Evolutionary conservation across 352 stramenopile genomes (phyloP), one percentile per base, ranked within the genome.

Genomic region (Phytophthora uliginosa): DNA sequence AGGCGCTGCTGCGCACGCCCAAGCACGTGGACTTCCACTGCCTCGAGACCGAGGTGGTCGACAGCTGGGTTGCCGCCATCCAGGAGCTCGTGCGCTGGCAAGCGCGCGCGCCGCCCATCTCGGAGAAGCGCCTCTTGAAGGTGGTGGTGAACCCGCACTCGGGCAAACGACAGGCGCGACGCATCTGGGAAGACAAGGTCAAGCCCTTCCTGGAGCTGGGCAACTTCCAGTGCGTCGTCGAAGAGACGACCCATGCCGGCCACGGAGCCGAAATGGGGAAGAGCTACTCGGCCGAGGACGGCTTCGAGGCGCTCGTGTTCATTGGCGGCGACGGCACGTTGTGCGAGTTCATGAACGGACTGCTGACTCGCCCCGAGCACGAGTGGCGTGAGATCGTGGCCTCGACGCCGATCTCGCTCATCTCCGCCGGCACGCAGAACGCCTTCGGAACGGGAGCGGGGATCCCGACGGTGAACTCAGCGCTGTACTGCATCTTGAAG

Each of bases 41-140:
- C 42, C 61, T 81, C 15, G 69, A 83, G 67, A 71, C 80, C 31
- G 69, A 76, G 0, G 75, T 92, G 12, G 65, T 85, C 5, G 69
- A 82, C 22, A 80, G 76, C 56, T 95, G 88, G 88, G 76, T 94
- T 28, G 68, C 69, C 2, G 76, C 84, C 31, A 91, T 95, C 40
- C 88, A 95, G 66, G 88, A 95, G 57, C 84, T 95, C 7, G 88
- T 95, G 56, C 86, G 88, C 58, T 95, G 86, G 86, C 88, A 95
- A 65, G 88, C 88, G 56, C 86, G 88, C 13, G 83, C 85, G 33
- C 88, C 88, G 48, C 82, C 88, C 2, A 80, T 93, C 58, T 58
- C 74, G 1, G 86, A 95, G 69, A 92, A 91, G 63, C 84, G 88
- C 42, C 69, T 79, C n/a, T 81, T 95, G 66, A 92, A 92, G 66